phyloP scores from a whole-genome alignment of 1,284 basidiomycete genomes.

The Cerioporus squamosus region DNA sequence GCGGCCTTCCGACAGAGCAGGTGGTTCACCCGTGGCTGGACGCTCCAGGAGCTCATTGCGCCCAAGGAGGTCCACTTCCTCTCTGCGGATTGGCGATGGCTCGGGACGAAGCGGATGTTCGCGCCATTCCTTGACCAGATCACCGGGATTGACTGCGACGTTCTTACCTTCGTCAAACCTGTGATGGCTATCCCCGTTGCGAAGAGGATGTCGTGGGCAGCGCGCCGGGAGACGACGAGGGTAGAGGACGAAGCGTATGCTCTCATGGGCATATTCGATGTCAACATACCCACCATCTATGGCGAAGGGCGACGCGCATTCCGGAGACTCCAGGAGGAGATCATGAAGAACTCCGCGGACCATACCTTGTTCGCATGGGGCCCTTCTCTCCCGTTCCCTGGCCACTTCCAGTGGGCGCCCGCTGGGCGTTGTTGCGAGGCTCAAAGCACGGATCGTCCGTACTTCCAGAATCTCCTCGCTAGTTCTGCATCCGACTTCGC shows the following conservation, averaged over 20 bases:
- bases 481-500: too few species aligned
- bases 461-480: too few species aligned
- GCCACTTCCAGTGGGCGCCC: too few species aligned
- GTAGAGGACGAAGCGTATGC: conserved; percentile 7
- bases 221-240: not conserved
- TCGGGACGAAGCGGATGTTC: not conserved
- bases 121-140: not conserved
- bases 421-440: too few species aligned
- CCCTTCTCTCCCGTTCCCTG: not conserved
- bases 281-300: conserved; percentile 2
- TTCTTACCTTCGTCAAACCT: not conserved
- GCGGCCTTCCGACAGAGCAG: not conserved
- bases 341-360: conserved; percentile 2
- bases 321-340: conserved; percentile 3
- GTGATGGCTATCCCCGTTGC: not conserved
- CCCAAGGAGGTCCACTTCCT: conserved; percentile 1
- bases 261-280: conserved; percentile 8
- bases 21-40: conserved; percentile 10
- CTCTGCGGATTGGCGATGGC: not conserved
- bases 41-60: conserved; percentile 3
- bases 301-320: conserved; percentile 2
- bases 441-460: too few species aligned
- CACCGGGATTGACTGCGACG: not conserved
- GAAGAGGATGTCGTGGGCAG: conserved; percentile 5
- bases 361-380: not conserved